Conservation (phyloP, 139 green algal species). For the Picochlorum costavermella region DNA sequence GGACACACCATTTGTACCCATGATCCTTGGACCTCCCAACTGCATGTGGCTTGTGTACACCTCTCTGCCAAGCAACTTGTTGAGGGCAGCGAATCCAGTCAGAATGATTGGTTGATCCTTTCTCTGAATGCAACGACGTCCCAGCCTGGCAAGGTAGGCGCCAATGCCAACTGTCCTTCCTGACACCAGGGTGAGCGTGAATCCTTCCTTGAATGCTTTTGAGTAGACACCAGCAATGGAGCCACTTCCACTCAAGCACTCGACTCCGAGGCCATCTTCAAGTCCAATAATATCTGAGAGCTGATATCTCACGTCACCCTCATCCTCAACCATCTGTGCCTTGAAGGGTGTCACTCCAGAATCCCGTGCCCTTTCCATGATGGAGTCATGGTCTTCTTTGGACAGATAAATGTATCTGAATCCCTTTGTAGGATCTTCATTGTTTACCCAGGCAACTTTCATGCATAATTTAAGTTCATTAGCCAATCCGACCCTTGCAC, state of each 20-base stretch:
- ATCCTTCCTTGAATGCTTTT: constrained; percentile 74
- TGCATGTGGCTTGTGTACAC: constrained; percentile 97
- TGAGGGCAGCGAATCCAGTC: constrained; percentile 93
- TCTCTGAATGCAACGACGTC: constrained; percentile 83
- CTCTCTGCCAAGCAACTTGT: constrained; percentile 92
- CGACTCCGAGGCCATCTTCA: constrained; percentile 94
- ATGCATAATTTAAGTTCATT: constrained; percentile 74
- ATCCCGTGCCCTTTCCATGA: constrained; percentile 10
- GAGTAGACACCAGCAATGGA: constrained; percentile 77
- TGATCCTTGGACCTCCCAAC: constrained; percentile 88
- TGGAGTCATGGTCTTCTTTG: constrained; percentile 64
- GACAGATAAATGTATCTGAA: constrained; percentile 90
- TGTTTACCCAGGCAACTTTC: constrained; percentile 68
- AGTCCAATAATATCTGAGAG: constrained; percentile 78
- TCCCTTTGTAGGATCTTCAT: constrained; percentile 60
- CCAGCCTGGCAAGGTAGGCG: constrained; percentile 93
- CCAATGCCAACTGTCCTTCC: constrained; percentile 95
- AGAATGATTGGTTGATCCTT: constrained; percentile 96
- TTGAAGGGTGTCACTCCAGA: not conserved
- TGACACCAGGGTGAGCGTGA: constrained; percentile 87
- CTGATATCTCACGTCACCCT: constrained; percentile 19
- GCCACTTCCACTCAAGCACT: constrained; percentile 92
- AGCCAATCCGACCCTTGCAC: constrained; percentile 85
- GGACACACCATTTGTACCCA: constrained; percentile 91
- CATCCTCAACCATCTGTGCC: constrained; percentile 18